These are phyloP conservation scores for Acacia crassicarpa DNA, from an alignment of 306 rosid genomes.

Conservation along the genomic window DNA sequence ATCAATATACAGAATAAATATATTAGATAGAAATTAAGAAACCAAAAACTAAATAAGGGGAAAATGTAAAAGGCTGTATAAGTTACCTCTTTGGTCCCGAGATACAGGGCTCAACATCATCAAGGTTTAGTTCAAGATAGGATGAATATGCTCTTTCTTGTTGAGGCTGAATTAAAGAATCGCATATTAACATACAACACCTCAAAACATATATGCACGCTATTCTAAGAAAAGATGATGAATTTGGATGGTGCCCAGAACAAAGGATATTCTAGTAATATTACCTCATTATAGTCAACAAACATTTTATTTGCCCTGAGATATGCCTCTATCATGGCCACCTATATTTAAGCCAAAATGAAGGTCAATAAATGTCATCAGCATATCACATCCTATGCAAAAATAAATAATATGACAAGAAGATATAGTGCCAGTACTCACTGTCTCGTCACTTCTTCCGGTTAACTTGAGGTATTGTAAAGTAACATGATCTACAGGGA, in stretches of 20 bases:
- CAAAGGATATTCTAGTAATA: neutral
- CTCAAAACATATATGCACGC: constrained; percentile 9
- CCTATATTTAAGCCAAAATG: constrained; percentile 52
- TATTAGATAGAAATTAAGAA: constrained; percentile 6
- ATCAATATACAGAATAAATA: neutral
- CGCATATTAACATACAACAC: constrained; percentile 34
- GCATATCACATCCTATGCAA: constrained; percentile 26
- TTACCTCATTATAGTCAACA: constrained; percentile 93
- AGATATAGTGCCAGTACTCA: constrained; percentile 48
- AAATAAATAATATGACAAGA: constrained; percentile 1
- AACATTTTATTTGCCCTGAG: constrained; percentile 89
- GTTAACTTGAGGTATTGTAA: constrained; percentile 93
- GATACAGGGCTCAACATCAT: constrained; percentile 79
- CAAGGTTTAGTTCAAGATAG: constrained; percentile 79
- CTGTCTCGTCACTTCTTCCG: constrained; percentile 92
- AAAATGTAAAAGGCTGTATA: constrained; percentile 5
- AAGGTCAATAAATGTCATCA: constrained; percentile 20
- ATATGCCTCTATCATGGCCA: constrained; percentile 90
- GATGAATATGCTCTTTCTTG: constrained; percentile 92
- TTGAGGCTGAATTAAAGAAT: constrained; percentile 64
- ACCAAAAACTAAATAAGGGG: neutral
- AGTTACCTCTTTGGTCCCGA: constrained; percentile 95
- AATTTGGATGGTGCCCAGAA: neutral
- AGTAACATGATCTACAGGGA: constrained; percentile 94
- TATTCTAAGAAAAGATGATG: neutral